Evolutionary conservation across 2,329 filamentous ascomycete species (phyloP).

Genomic region (Penicillium fuscoglaucum): DNA sequence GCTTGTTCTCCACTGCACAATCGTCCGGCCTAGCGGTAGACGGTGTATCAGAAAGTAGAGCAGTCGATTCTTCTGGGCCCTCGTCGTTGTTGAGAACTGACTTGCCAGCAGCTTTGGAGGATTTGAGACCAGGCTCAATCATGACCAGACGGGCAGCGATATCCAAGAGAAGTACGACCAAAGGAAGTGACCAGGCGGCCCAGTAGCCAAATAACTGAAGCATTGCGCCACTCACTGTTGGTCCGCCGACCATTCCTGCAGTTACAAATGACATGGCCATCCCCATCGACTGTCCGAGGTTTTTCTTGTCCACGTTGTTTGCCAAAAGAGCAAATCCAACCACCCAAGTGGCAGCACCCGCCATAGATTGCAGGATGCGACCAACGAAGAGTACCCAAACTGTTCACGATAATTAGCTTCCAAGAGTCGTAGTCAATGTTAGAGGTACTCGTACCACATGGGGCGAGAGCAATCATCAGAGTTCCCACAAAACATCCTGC

Average conservation of each 20-base stretch:
- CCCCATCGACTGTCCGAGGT: slow-evolving; percentile 31
- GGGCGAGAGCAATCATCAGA: slow-evolving; percentile 23
- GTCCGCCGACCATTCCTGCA: slow-evolving; percentile 31
- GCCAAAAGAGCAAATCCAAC: slow-evolving; percentile 33
- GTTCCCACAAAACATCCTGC: slow-evolving; percentile 29
- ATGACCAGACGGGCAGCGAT: slow-evolving; percentile 32
- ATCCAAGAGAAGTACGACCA: slow-evolving; percentile 31
- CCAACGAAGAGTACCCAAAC: slow-evolving; percentile 29
- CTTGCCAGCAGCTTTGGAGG: neutral
- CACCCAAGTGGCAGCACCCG: slow-evolving; percentile 35
- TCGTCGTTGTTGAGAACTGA: neutral
- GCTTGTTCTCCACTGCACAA: neutral
- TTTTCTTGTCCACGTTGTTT: slow-evolving; percentile 28
- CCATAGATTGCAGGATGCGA: slow-evolving; percentile 32
- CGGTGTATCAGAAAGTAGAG: slow-evolving; percentile 1
- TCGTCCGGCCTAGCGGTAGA: neutral
- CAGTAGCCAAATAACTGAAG: slow-evolving; percentile 35
- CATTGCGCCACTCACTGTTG: slow-evolving; percentile 30
- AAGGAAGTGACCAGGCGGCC: slow-evolving; percentile 31
- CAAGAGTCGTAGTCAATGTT: neutral
- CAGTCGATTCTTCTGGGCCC: neutral
- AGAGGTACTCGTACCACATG: slow-evolving; percentile 16
- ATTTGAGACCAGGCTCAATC: slow-evolving; percentile 22
- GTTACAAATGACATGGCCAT: slow-evolving; percentile 27
- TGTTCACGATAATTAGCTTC: slow-evolving; percentile 3